Conservation (phyloP, 805 yeast species). For the Saccharomyces kudriavzevii region DNA sequence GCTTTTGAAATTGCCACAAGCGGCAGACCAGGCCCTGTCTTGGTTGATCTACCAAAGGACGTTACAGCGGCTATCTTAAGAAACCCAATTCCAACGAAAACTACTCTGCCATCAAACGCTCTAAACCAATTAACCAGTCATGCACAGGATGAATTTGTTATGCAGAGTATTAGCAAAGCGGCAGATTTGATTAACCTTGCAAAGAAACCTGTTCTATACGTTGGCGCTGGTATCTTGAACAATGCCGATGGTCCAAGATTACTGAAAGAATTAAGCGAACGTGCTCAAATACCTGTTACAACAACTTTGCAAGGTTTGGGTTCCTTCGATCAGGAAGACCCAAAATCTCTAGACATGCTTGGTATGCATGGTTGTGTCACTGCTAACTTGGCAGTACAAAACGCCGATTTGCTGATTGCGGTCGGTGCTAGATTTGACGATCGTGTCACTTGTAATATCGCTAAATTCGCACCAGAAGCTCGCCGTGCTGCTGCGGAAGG, state of each 20-base stretch:
- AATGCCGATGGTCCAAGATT: conserved; percentile 70
- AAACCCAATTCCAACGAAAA: conserved; percentile 72
- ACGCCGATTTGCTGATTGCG: conserved; percentile 87
- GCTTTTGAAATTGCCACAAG: conserved; percentile 94
- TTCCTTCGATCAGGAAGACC: conserved; percentile 85
- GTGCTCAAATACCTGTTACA: conserved; percentile 91
- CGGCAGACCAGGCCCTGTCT: conserved; percentile 98
- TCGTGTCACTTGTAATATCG: conserved; percentile 84
- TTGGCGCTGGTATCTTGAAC: conserved; percentile 84
- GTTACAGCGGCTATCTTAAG: conserved; percentile 88
- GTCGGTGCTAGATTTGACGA: conserved; percentile 97
- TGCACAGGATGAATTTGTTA: conserved; percentile 65
- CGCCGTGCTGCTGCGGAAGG: conserved; percentile 78
- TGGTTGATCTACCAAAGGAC: conserved; percentile 96
- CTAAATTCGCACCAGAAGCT: conserved; percentile 91
- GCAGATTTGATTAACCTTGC: conserved; percentile 75
- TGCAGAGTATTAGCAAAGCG: conserved; percentile 64
- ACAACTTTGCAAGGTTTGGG: conserved; percentile 93
- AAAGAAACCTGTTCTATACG: conserved; percentile 81
- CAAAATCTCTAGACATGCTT: conserved; percentile 86
- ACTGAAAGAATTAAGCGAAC: conserved; percentile 78
- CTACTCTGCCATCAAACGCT: conserved; percentile 67
- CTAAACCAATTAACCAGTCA: conserved; percentile 61
- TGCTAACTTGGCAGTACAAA: conserved; percentile 90
- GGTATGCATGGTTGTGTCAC: conserved; percentile 98